phyloP scores from a whole-genome alignment of 306 rosid species.

The Trifolium dubium region DNA sequence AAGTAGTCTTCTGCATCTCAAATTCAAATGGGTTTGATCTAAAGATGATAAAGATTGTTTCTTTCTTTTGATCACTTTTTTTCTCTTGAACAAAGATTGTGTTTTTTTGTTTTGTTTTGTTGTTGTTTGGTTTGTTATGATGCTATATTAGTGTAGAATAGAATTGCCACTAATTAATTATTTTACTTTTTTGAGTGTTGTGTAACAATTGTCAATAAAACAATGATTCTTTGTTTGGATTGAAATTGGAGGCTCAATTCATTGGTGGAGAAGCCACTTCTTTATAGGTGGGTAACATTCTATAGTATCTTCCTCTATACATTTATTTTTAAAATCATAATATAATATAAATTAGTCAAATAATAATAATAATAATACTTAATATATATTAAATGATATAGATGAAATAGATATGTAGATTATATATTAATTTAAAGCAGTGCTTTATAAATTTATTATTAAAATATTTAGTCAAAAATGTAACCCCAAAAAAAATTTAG shows the following conservation, averaged over 20 bases:
- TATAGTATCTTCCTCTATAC: not conserved
- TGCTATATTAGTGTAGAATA: slow-evolving; percentile 9
- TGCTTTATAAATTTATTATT: not conserved
- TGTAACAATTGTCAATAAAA: slow-evolving; percentile 31
- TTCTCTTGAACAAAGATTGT: slow-evolving; percentile 5
- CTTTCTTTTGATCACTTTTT: not conserved
- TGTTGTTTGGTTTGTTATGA: not conserved
- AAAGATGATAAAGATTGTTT: not conserved
- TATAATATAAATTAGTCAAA: not conserved
- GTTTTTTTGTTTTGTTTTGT: not conserved
- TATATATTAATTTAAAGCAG: not conserved
- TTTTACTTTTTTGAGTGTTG: slow-evolving; percentile 36
- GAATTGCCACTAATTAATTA: slow-evolving; percentile 6
- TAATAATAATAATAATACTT: not conserved
- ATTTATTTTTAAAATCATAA: not conserved
- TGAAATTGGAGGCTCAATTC: slow-evolving; percentile 23
- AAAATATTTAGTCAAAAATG: too few relatives aligned
- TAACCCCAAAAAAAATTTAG: not conserved
- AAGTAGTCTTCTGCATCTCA: slow-evolving; percentile 51
- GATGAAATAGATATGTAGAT: not conserved
- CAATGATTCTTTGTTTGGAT: slow-evolving; percentile 28
- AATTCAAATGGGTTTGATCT: slow-evolving; percentile 25
- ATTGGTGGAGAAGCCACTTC: slow-evolving; percentile 36
- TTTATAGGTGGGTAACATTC: not conserved
- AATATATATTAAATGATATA: not conserved